These are phyloP conservation scores for Collybia sordida DNA, from an alignment of 768 basidiomycete genomes.

Conservation along the genomic window DNA sequence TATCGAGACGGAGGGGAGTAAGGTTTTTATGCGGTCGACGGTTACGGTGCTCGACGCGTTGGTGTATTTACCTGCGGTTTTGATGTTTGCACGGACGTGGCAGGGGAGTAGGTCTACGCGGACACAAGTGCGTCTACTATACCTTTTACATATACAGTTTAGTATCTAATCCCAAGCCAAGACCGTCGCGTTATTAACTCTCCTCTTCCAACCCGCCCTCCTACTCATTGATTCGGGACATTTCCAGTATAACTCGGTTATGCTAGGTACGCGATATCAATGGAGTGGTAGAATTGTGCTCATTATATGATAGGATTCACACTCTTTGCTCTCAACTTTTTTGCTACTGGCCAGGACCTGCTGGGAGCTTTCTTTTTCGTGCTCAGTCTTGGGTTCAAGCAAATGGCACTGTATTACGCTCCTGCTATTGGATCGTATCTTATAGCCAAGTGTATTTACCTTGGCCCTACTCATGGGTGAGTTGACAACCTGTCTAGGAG, in stretches of 20 bases:
- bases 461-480: slow-evolving; percentile 73
- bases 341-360: slow-evolving; percentile 68
- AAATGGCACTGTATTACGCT: slow-evolving; percentile 94
- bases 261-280: slow-evolving; percentile 63
- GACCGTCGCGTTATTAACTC: slow-evolving; percentile 62
- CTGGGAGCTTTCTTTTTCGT: slow-evolving; percentile 80
- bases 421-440: slow-evolving; percentile 91
- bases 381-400: slow-evolving; percentile 88
- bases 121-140: slow-evolving; percentile 59
- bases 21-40: slow-evolving; percentile 78
- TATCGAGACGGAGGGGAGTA: slow-evolving; percentile 63
- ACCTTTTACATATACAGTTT: background rate
- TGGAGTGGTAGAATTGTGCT: slow-evolving; percentile 3
- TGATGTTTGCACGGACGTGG: slow-evolving; percentile 67
- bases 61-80: slow-evolving; percentile 73
- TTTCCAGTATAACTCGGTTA: slow-evolving; percentile 94
- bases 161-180: too few species aligned
- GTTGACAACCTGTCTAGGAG: slow-evolving; percentile 15
- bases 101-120: slow-evolving; percentile 68
- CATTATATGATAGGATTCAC: slow-evolving; percentile 54
- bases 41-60: slow-evolving; percentile 69
- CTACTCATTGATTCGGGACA: slow-evolving; percentile 89
- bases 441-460: slow-evolving; percentile 83
- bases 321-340: slow-evolving; percentile 65
- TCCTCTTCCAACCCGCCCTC: slow-evolving; percentile 83